These are phyloP conservation scores for Cucumis sativus DNA, from an alignment of 306 rosid species.

Conservation along the genomic window DNA sequence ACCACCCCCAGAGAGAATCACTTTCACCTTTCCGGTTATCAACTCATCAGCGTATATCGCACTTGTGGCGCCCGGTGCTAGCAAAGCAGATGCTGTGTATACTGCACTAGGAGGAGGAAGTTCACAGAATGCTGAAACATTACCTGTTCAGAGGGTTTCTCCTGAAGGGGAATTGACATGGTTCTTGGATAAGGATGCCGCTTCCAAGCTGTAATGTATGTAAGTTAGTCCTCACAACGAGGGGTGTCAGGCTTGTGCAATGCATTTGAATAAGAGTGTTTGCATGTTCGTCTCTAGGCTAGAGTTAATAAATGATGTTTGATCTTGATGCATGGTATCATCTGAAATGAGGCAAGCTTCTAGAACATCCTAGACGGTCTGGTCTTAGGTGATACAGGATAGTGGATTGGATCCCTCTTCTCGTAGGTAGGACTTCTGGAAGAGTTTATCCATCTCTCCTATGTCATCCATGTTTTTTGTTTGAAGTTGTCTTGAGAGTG, in stretches of 20 bases:
- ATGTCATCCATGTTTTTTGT: not conserved
- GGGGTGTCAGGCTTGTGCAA: not conserved
- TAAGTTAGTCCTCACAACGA: not conserved
- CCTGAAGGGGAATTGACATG: conserved; percentile 72
- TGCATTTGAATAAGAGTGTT: not conserved
- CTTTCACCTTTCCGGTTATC: conserved; percentile 77
- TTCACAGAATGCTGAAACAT: conserved; percentile 27
- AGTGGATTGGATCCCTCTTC: not conserved
- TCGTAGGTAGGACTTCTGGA: not conserved
- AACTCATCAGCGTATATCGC: conserved; percentile 62
- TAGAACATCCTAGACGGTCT: not conserved
- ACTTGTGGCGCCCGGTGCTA: conserved; percentile 60
- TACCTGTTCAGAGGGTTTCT: conserved; percentile 63
- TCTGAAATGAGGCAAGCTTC: not conserved
- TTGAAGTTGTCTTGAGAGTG: not conserved
- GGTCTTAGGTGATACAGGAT: not conserved
- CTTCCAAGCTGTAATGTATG: conserved; percentile 49
- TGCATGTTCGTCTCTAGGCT: not conserved
- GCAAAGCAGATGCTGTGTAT: conserved; percentile 56
- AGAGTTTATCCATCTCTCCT: not conserved
- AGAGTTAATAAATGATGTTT: not conserved
- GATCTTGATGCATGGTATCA: not conserved
- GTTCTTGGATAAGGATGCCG: conserved; percentile 87
- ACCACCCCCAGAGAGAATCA: conserved; percentile 88
- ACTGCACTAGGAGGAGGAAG: conserved; percentile 30